Conservation (phyloP, 140 eudicot genomes). For the Anethum foeniculum region DNA sequence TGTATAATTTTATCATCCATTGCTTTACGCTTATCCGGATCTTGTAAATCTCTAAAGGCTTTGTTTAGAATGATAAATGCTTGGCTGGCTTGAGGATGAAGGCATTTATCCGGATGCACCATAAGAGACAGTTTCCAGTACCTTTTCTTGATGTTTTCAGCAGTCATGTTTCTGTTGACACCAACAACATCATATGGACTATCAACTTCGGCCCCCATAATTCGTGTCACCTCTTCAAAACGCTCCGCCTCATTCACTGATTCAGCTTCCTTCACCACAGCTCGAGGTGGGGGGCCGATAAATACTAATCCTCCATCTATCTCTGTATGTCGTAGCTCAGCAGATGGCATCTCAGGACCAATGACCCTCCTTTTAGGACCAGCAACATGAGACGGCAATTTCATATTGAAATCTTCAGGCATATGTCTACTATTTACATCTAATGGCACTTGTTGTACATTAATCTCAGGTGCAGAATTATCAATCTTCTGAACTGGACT, state of each 20-base stretch:
- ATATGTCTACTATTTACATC: conserved; percentile 26
- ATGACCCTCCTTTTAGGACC: conserved; percentile 62
- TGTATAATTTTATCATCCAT: conserved; percentile 77
- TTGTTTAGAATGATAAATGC: conserved; percentile 83
- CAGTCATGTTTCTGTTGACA: conserved; percentile 70
- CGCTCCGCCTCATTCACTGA: conserved; percentile 98
- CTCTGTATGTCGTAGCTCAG: conserved; percentile 95
- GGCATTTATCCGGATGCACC: conserved; percentile 98
- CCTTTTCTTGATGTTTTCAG: conserved; percentile 85
- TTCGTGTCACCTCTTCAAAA: conserved; percentile 97
- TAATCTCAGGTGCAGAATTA: conserved; percentile 26
- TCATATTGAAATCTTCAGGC: conserved; percentile 24
- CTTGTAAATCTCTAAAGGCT: conserved; percentile 92
- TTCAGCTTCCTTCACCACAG: conserved; percentile 81
- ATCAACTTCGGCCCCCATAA: conserved; percentile 72
- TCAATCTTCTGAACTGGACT: conserved; percentile 26
- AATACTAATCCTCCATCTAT: conserved; percentile 46
- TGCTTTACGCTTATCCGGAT: conserved; percentile 86
- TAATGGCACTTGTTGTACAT: conserved; percentile 20
- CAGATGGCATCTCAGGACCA: conserved; percentile 99
- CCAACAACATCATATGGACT: conserved; percentile 87
- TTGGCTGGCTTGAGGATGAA: conserved; percentile 97
- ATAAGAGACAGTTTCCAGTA: conserved; percentile 96
- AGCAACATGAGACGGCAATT: conserved; percentile 24
- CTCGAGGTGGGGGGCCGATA: conserved; percentile 99